Evolutionary conservation across 768 basidiomycete species (phyloP).

Genomic region (Boletellus sp.): DNA sequence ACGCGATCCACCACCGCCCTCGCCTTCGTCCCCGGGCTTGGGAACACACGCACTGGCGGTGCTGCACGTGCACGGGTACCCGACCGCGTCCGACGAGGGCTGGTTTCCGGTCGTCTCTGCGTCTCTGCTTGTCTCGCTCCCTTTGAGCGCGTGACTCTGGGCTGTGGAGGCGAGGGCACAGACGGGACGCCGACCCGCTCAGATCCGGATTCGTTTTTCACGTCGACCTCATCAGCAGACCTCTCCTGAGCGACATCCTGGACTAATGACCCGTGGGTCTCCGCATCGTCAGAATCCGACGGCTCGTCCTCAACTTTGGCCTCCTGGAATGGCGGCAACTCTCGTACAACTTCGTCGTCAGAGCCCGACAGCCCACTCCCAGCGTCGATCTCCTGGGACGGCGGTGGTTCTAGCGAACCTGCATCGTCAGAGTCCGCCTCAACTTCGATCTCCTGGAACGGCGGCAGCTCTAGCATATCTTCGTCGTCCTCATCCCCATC

Average conservation of each 20-base stretch:
- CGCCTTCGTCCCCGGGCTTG: background rate
- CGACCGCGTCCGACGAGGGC: conserved; percentile 11
- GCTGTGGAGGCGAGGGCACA: background rate
- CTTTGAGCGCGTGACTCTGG: conserved; percentile 11
- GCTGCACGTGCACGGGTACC: background rate
- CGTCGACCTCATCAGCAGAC: background rate
- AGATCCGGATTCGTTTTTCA: background rate
- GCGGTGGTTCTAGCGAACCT: too few relatives aligned
- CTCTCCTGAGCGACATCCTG: background rate
- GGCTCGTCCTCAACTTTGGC: conserved; percentile 8
- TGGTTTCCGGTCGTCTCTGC: background rate
- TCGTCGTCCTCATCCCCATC: background rate
- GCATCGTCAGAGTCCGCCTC: conserved; percentile 27
- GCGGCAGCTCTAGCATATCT: background rate
- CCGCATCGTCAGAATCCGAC: conserved; percentile 29
- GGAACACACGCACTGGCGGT: too few relatives aligned
- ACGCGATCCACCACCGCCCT: conserved; percentile 11
- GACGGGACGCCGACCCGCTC: background rate
- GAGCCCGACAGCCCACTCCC: too few relatives aligned
- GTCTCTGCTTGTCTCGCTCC: background rate
- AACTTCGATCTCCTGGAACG: conserved; percentile 9
- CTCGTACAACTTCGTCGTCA: background rate
- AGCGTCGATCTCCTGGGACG: too few relatives aligned
- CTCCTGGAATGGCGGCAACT: conserved; percentile 11
- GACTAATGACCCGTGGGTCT: conserved; percentile 21